Evolutionary conservation across 2,329 filamentous ascomycete species (phyloP), one percentile per base, ranked within the genome.

Genomic region (Hypoxylon sp.): DNA sequence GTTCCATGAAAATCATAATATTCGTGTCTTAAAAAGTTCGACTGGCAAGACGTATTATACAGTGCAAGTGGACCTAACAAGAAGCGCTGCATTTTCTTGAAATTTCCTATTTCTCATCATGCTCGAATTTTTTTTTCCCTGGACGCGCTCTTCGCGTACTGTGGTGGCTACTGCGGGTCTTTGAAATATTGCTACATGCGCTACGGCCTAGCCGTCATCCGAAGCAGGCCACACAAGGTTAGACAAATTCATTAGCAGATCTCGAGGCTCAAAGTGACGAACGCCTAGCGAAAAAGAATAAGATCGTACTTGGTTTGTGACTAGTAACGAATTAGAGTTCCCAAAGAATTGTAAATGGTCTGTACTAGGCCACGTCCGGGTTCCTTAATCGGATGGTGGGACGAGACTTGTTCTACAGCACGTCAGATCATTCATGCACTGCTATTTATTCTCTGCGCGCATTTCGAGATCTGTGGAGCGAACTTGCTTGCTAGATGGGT

Each of bases 401-500:
- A 53, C 46, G 50, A 44, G 59, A 50, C 50, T 57, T n/a, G 55
- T 61, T 49, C 30, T 66, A 61, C 42, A 62, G 49, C 44, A 61
- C 63, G 68, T 68, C 49, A 68, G 68, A 62, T 65, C 68, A 69
- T 66, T 64, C 58, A 68, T 69, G 62, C 61, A 42, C 31, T 51
- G 56, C 46, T 64, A 64, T 64, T 68, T 64, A 64, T 56, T 50
- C 27, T 31, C 30, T 66, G 40, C 51, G 56, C 46, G 61, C 20
- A 55, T 42, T 33, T 44, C 35, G 37, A 66, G 69, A 69, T 69
- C 66, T 65, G 62, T 71, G 56, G 63, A 69, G 56, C 40, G 30
- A n/a, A 20, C 30, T 30, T 51, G 25, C 13, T 54, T 35, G 53
- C 25, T 42, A 31, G 40, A 44, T 44, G 17, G 17, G 40, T 44